Conservation (phyloP, 2,329 filamentous ascomycete species). For the Colletotrichum navitas region DNA sequence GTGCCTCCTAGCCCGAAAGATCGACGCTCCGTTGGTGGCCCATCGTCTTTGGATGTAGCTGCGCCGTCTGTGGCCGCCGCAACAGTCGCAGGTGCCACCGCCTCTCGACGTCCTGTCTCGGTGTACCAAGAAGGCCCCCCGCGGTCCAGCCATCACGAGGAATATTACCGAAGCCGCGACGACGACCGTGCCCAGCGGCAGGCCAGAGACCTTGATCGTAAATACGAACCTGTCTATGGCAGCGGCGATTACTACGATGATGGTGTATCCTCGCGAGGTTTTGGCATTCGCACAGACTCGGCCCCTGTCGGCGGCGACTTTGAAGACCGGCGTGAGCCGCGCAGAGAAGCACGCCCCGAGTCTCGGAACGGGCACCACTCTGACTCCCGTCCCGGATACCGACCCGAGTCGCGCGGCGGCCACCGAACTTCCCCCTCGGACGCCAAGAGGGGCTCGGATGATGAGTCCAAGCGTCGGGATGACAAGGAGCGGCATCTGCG, state of each 20-base stretch:
- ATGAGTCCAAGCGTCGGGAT: constrained; percentile 42
- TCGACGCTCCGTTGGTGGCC: constrained; percentile 40
- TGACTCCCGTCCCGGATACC: constrained; percentile 50
- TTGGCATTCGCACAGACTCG: constrained; percentile 63
- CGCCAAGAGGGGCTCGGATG: constrained; percentile 38
- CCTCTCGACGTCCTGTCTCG: constrained; percentile 60
- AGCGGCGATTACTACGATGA: constrained; percentile 59
- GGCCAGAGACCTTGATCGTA: constrained; percentile 55
- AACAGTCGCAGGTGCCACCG: constrained; percentile 44
- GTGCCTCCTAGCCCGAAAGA: constrained; percentile 53
- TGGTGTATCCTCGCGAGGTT: constrained; percentile 61
- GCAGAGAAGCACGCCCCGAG: constrained; percentile 45
- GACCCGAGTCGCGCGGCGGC: constrained; percentile 53
- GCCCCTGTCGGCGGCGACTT: constrained; percentile 50
- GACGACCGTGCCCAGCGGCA: constrained; percentile 60
- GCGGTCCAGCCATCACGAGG: constrained; percentile 59
- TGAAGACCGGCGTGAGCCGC: constrained; percentile 59
- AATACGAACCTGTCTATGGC: constrained; percentile 50
- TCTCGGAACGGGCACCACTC: constrained; percentile 46
- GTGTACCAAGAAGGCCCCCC: constrained; percentile 65
- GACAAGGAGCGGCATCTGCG: constrained; percentile 47
- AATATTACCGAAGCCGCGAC: constrained; percentile 63
- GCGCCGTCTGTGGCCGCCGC: constrained; percentile 28
- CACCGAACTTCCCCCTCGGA: constrained; percentile 40
- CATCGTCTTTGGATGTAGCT: constrained; percentile 31